phyloP scores from a whole-genome alignment of 768 basidiomycete genomes.

The Amanita muscaria region DNA sequence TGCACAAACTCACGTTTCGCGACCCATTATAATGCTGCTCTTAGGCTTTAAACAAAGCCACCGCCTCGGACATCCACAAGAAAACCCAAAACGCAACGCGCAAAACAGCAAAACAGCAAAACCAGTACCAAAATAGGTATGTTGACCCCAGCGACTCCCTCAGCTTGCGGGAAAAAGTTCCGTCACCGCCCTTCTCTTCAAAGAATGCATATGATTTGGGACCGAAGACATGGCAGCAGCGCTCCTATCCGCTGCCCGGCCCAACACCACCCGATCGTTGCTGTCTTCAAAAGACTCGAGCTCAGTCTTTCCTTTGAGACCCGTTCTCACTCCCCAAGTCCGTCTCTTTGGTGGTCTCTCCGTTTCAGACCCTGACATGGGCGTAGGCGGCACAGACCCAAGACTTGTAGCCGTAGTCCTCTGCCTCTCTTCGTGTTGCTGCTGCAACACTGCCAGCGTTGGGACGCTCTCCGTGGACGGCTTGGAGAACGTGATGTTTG shows the following conservation, averaged over 20 bases:
- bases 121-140: slow-evolving; percentile 3
- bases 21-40: too few relatives aligned
- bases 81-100: too few relatives aligned
- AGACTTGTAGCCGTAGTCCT: slow-evolving; percentile 15
- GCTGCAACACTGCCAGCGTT: slow-evolving; percentile 45
- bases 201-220: slow-evolving; percentile 11
- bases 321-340: slow-evolving; percentile 28
- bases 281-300: slow-evolving; percentile 6
- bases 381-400: slow-evolving; percentile 15
- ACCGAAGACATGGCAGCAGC: slow-evolving; percentile 25
- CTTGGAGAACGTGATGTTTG: slow-evolving; percentile 56
- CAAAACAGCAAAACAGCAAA: slow-evolving; percentile 5
- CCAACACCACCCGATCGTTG: slow-evolving; percentile 19
- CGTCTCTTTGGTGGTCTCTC: slow-evolving; percentile 42
- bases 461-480: slow-evolving; percentile 46
- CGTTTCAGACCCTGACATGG: slow-evolving; percentile 30
- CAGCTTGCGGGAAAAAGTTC: slow-evolving; percentile 33
- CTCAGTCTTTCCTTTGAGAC: slow-evolving; percentile 34
- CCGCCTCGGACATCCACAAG: too few relatives aligned
- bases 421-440: slow-evolving; percentile 36
- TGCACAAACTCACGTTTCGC: too few relatives aligned
- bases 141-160: too few relatives aligned
- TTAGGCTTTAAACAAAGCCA: too few relatives aligned
- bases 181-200: slow-evolving; percentile 32
- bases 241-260: slow-evolving; percentile 33